Evolutionary conservation across 2,329 filamentous ascomycete genomes (phyloP).

Genomic region (Aspergillus sp.): DNA sequence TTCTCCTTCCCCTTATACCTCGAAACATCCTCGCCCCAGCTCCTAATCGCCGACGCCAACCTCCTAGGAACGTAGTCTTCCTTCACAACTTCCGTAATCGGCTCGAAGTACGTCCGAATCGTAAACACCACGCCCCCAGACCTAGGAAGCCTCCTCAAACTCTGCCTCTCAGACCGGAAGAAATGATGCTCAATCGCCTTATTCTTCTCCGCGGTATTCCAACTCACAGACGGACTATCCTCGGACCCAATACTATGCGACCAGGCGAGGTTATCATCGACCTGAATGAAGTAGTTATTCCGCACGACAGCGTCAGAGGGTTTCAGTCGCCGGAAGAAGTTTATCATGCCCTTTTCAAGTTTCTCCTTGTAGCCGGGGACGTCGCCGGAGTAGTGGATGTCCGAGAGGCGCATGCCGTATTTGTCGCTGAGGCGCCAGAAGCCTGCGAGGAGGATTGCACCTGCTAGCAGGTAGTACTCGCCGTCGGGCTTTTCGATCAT

Average conservation of each 20-base stretch:
- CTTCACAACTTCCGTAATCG: slow-evolving; percentile 67
- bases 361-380: slow-evolving; percentile 75
- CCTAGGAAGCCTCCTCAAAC: slow-evolving; percentile 64
- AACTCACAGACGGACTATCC: slow-evolving; percentile 67
- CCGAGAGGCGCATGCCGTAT: slow-evolving; percentile 74
- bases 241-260: slow-evolving; percentile 75
- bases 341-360: slow-evolving; percentile 77
- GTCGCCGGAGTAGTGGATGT: slow-evolving; percentile 78
- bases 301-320: slow-evolving; percentile 69
- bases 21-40: slow-evolving; percentile 79
- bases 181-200: slow-evolving; percentile 73
- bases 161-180: slow-evolving; percentile 78
- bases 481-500: slow-evolving; percentile 80
- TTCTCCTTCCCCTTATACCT: slow-evolving; percentile 77
- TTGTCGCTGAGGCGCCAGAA: slow-evolving; percentile 87
- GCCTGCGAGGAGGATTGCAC: slow-evolving; percentile 74
- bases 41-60: slow-evolving; percentile 76
- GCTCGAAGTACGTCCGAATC: slow-evolving; percentile 79
- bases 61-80: slow-evolving; percentile 79
- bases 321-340: slow-evolving; percentile 74
- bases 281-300: slow-evolving; percentile 89
- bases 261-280: slow-evolving; percentile 78
- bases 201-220: slow-evolving; percentile 77
- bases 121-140: slow-evolving; percentile 70
- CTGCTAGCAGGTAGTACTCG: slow-evolving; percentile 79